phyloP scores from a whole-genome alignment of 768 basidiomycete genomes.

The Phaeotremella skinneri region DNA sequence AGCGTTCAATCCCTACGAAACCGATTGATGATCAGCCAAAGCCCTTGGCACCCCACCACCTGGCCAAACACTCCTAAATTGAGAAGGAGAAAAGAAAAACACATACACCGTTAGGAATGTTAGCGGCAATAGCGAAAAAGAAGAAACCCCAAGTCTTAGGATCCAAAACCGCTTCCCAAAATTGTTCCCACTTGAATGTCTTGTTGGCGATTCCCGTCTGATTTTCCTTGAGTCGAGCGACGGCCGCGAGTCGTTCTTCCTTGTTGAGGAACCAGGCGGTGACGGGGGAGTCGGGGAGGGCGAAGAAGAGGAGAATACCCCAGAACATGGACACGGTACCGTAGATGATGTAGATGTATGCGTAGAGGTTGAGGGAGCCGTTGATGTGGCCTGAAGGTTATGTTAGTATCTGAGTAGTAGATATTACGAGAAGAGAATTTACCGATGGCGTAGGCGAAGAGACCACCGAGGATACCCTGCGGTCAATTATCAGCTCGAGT shows the following conservation, averaged over 20 bases:
- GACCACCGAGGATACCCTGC: too few species aligned
- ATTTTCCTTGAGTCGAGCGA: constrained; percentile 50
- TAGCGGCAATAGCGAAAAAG: too few species aligned
- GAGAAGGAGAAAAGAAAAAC: too few species aligned
- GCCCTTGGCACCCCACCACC: too few species aligned
- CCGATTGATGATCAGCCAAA: too few species aligned
- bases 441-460: neutral
- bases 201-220: constrained; percentile 50
- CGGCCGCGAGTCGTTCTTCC: constrained; percentile 45
- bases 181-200: constrained; percentile 46
- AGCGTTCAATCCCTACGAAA: too few species aligned
- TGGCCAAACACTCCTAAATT: too few species aligned
- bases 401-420: neutral
- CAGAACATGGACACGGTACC: constrained; percentile 47
- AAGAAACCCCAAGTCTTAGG: too few species aligned
- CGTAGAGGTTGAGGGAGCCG: constrained; percentile 29
- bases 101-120: constrained; percentile 51
- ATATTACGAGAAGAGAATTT: neutral
- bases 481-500: too few species aligned
- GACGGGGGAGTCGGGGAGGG: constrained; percentile 50
- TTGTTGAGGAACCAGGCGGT: constrained; percentile 49
- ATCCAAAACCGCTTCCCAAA: constrained; percentile 39
- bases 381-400: constrained; percentile 13
- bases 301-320: constrained; percentile 49
- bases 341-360: constrained; percentile 50